Percentiles rank a stretch among this genome's conserved stretches.
These are phyloP conservation scores for Lachancea nothofagi DNA, from an alignment of 805 yeast genomes.

Conservation along the genomic window DNA sequence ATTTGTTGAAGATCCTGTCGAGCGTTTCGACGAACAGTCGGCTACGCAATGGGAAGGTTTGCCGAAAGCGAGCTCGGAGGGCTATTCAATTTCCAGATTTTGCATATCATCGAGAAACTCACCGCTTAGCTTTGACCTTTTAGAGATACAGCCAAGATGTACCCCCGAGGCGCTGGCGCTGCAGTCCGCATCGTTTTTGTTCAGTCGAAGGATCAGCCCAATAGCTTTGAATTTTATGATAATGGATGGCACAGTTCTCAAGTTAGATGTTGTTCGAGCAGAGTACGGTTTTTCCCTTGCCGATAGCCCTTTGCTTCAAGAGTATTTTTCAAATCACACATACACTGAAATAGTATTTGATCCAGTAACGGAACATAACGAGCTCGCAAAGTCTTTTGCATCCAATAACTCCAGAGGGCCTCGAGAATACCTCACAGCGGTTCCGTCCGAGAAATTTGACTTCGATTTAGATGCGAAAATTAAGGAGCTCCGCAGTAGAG, in stretches of 20 bases:
- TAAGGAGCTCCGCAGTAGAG: background rate
- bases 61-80: background rate
- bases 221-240: background rate
- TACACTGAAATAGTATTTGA: background rate
- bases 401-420: background rate
- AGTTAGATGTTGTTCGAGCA: background rate
- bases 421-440: background rate
- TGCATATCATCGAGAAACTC: background rate
- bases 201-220: background rate
- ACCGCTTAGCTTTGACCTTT: background rate
- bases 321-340: background rate
- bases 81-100: background rate
- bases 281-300: background rate
- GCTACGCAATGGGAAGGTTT: background rate
- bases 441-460: background rate
- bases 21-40: background rate
- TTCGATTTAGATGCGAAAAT: background rate
- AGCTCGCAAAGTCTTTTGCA: background rate
- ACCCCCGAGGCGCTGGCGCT: slow-evolving; percentile 5
- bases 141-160: background rate
- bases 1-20: background rate
- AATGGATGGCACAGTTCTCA: background rate
- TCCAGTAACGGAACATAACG: background rate
- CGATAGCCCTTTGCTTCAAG: background rate
- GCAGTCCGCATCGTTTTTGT: slow-evolving; percentile 5